phyloP scores from a whole-genome alignment of 371 early-diverging fungal genomes.

The Mortierella sp. region DNA sequence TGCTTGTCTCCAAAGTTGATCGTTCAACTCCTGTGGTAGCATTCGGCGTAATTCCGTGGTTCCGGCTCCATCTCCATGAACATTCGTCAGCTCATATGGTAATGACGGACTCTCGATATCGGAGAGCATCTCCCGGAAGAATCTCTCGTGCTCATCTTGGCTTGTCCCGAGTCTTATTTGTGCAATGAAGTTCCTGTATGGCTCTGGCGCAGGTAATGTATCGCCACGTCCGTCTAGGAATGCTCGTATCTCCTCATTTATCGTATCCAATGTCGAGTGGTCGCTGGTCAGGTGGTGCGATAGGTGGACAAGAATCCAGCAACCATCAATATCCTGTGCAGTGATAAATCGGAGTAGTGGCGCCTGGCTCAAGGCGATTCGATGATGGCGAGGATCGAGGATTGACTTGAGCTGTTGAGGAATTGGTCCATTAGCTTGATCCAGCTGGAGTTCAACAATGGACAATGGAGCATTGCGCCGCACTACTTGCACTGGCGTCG shows the following conservation, averaged over 20 bases:
- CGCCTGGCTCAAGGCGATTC: constrained; percentile 6
- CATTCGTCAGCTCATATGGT: constrained; percentile 12
- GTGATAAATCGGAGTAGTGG: constrained; percentile 6
- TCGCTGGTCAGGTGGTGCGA: constrained; percentile 19
- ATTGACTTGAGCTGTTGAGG: not conserved
- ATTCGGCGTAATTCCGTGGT: constrained; percentile 1
- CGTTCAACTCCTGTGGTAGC: constrained; percentile 18
- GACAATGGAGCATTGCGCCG: not conserved
- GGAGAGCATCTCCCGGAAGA: constrained; percentile 20
- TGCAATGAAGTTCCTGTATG: not conserved
- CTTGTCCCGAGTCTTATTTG: constrained; percentile 3
- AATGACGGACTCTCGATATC: constrained; percentile 17
- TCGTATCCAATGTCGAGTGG: constrained; percentile 11
- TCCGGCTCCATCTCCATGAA: not conserved
- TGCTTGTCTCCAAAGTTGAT: constrained; percentile 12
- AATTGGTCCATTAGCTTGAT: not conserved
- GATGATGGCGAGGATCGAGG: constrained; percentile 4
- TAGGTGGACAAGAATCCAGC: constrained; percentile 13
- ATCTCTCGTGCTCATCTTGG: constrained; percentile 5
- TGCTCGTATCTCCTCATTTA: constrained; percentile 10
- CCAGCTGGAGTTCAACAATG: not conserved
- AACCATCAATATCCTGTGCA: constrained; percentile 11
- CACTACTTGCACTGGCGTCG: not conserved
- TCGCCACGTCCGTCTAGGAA: constrained; percentile 7
- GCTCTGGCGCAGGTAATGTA: constrained; percentile 6